Evolutionary conservation across 2,329 filamentous ascomycete species (phyloP).

Genomic region (Ophiostoma ips): DNA sequence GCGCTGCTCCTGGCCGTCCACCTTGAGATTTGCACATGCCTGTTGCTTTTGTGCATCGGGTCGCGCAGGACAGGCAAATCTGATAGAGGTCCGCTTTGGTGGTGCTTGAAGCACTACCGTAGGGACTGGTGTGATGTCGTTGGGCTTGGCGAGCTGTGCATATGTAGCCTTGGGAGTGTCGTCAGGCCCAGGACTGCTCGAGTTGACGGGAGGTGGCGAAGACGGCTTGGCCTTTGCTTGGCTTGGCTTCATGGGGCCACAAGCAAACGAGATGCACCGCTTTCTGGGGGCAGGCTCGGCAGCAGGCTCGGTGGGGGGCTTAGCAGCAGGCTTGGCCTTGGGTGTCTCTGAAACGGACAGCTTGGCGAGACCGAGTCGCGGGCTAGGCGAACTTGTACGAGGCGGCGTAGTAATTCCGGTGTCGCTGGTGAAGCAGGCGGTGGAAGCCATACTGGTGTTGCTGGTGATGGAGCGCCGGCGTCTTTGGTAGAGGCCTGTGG

Average conservation of each 20-base stretch:
- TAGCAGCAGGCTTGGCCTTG: slow-evolving; percentile 32
- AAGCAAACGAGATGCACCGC: slow-evolving; percentile 87
- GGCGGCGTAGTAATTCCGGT: slow-evolving; percentile 81
- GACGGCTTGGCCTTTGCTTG: slow-evolving; percentile 18
- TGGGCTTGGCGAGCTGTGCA: slow-evolving; percentile 11
- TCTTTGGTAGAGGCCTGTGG: slow-evolving; percentile 13
- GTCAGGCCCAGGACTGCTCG: slow-evolving; percentile 8
- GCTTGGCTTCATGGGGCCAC: slow-evolving; percentile 46
- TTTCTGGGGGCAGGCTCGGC: slow-evolving; percentile 45
- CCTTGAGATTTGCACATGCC: slow-evolving; percentile 9
- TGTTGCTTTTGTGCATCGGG: slow-evolving; percentile 28
- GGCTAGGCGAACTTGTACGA: slow-evolving; percentile 77
- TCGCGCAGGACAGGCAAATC: slow-evolving; percentile 57
- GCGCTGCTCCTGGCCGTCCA: neutral
- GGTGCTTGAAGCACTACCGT: slow-evolving; percentile 21
- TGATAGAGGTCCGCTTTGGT: slow-evolving; percentile 50
- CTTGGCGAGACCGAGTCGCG: slow-evolving; percentile 38
- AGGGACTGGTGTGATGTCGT: slow-evolving; percentile 22
- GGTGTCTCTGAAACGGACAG: slow-evolving; percentile 8
- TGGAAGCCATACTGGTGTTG: slow-evolving; percentile 68
- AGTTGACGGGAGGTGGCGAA: slow-evolving; percentile 17
- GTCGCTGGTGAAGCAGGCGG: slow-evolving; percentile 87
- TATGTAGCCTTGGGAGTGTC: slow-evolving; percentile 6
- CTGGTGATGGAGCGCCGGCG: slow-evolving; percentile 58
- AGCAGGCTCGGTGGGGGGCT: slow-evolving; percentile 18